Conservation (phyloP, 768 basidiomycete species). For the Dendrothele bispora region DNA sequence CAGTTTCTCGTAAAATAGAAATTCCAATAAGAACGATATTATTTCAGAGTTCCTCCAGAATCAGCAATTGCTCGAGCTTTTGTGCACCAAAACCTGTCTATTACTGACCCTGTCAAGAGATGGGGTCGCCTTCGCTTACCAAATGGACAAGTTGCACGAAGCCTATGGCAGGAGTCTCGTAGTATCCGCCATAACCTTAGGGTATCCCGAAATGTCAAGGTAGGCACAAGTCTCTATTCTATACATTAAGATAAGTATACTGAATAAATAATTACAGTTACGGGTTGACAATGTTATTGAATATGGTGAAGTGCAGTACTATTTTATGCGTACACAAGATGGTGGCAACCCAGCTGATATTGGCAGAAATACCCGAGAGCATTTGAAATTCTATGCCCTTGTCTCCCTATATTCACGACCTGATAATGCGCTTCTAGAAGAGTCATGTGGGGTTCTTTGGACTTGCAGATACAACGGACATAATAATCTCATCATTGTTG, state of each 20-base stretch:
- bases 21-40: too few species aligned
- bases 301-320: constrained; percentile 19
- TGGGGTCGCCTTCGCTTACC: constrained; percentile 19
- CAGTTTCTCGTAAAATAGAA: too few species aligned
- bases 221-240: background rate
- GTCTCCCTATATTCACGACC: constrained; percentile 18
- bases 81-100: too few species aligned
- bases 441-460: constrained; percentile 17
- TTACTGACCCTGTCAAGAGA: background rate
- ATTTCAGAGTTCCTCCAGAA: too few species aligned
- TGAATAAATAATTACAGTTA: too few species aligned
- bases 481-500: constrained; percentile 7
- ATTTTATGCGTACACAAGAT: constrained; percentile 6
- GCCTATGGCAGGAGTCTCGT: constrained; percentile 6
- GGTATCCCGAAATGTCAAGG: constrained; percentile 3
- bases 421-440: constrained; percentile 9
- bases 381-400: too few species aligned
- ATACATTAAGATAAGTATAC: too few species aligned
- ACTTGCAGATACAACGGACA: constrained; percentile 9
- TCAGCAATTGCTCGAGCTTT: too few species aligned
- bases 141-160: constrained; percentile 19
- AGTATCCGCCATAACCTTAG: background rate
- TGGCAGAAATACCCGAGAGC: too few species aligned
- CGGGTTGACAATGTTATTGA: too few species aligned
- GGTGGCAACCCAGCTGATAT: too few species aligned